Evolutionary conservation across 2,329 filamentous ascomycete genomes (phyloP).

Genomic region (Aspergillus tubingensis): DNA sequence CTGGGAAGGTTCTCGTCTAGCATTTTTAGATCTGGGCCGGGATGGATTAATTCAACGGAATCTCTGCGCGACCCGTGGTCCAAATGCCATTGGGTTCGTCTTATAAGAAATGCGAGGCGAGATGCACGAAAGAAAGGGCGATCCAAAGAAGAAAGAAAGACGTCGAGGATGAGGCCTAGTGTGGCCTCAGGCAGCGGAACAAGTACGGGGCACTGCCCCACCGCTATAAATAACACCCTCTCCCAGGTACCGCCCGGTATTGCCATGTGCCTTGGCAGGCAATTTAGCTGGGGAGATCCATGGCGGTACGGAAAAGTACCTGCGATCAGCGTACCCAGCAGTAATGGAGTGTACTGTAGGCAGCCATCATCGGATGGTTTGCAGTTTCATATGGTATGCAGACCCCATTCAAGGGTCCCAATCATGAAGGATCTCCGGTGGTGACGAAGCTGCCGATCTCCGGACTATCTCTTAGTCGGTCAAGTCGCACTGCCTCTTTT

Average conservation of each 20-base stretch:
- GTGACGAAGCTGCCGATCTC: not conserved
- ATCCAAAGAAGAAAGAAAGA: not conserved
- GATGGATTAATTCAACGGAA: not conserved
- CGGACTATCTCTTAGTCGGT: not conserved
- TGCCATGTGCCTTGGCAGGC: not conserved
- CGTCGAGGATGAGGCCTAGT: not conserved
- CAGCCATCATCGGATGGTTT: not conserved
- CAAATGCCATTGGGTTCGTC: conserved; percentile 17
- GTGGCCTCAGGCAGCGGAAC: not conserved
- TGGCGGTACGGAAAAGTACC: not conserved
- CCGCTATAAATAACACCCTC: conserved; percentile 6
- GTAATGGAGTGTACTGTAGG: not conserved
- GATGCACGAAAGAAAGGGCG: not conserved
- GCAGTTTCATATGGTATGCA: not conserved
- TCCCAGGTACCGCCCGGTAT: not conserved
- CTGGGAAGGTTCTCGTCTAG: conserved; percentile 92
- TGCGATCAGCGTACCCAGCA: too few species aligned
- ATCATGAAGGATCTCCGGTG: not conserved
- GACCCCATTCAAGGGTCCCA: not conserved
- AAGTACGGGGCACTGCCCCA: not conserved
- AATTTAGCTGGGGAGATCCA: not conserved
- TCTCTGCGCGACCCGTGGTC: not conserved
- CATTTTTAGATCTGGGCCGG: conserved; percentile 55
- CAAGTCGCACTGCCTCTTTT: not conserved
- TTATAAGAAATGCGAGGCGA: not conserved